A percentile compares a stretch with the other conserved stretches of the same genome.
These are phyloP conservation scores for Monotropa hypopitys DNA, from an alignment of 179 eudicot genomes.

Conservation along the genomic window DNA sequence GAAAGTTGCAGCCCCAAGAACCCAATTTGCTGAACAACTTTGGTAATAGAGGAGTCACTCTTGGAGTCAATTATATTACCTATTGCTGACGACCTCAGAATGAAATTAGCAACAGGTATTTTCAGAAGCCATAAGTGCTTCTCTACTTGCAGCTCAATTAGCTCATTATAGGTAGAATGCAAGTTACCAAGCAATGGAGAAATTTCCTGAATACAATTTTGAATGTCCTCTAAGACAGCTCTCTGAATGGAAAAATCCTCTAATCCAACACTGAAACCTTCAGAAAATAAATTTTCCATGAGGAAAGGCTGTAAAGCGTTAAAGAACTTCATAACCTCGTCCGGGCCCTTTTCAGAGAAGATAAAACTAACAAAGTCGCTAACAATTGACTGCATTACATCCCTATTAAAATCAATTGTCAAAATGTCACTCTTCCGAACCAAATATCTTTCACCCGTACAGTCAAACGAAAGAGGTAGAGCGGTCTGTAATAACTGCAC, in stretches of 20 bases:
- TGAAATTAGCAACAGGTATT: conserved; percentile 37
- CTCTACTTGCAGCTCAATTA: conserved; percentile 55
- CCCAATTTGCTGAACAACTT: conserved; percentile 78
- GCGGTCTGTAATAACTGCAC: conserved; percentile 62
- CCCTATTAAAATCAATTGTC: conserved; percentile 46
- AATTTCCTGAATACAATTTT: conserved; percentile 32
- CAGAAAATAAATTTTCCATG: conserved; percentile 62
- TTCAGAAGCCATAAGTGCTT: conserved; percentile 34
- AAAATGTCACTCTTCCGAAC: conserved; percentile 49
- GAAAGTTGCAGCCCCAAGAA: conserved; percentile 70
- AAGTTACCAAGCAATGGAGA: conserved; percentile 37
- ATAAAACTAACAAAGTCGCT: conserved; percentile 59
- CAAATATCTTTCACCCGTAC: conserved; percentile 44
- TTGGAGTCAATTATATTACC: conserved; percentile 63
- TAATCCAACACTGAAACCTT: conserved; percentile 71
- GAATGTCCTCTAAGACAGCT: conserved; percentile 25
- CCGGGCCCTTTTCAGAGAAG: conserved; percentile 62
- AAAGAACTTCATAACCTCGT: conserved; percentile 55
- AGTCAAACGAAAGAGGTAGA: conserved; percentile 53
- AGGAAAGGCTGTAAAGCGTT: conserved; percentile 68
- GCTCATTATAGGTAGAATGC: conserved; percentile 44
- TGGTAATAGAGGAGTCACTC: conserved; percentile 68
- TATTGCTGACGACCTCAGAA: conserved; percentile 50
- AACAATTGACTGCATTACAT: conserved; percentile 38
- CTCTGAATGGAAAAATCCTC: conserved; percentile 45